Evolutionary conservation across 2,329 filamentous ascomycete species (phyloP).

Genomic region (Ustulina deusta): DNA sequence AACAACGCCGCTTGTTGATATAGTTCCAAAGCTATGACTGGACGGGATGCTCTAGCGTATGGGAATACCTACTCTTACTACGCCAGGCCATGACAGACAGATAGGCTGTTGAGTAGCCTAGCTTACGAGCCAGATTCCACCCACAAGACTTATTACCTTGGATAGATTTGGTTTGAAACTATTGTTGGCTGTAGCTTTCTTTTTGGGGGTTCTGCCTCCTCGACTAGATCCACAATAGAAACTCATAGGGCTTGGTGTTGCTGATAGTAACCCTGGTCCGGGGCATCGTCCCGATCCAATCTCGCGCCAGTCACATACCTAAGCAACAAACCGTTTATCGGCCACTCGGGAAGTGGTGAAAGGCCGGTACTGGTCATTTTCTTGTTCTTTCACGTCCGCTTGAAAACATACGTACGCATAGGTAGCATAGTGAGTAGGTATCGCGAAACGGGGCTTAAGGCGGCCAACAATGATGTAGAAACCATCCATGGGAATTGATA

Average conservation of each 20-base stretch:
- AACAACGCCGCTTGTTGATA: conserved; percentile 27
- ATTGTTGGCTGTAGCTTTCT: conserved; percentile 1
- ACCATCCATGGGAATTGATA: conserved; percentile 15
- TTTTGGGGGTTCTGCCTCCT: conserved; percentile 7
- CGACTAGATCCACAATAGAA: conserved; percentile 26
- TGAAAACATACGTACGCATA: neutral
- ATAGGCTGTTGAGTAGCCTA: neutral
- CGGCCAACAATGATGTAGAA: neutral
- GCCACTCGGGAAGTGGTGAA: neutral
- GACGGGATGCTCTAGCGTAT: conserved; percentile 13
- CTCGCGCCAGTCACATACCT: conserved; percentile 4
- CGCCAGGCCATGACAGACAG: neutral
- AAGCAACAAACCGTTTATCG: neutral
- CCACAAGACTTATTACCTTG: neutral
- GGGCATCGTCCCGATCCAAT: conserved; percentile 8
- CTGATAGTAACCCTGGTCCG: conserved; percentile 24
- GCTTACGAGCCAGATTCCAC: neutral
- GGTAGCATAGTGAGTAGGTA: conserved; percentile 3
- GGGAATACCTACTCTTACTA: neutral
- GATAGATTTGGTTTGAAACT: neutral
- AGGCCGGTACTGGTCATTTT: conserved; percentile 4
- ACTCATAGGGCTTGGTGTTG: conserved; percentile 28
- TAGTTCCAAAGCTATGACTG: conserved; percentile 24
- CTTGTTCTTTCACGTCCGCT: neutral
- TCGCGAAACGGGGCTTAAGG: neutral